Evolutionary conservation across 1,139 yeast species (phyloP), one percentile per base, ranked within the genome.

Genomic region (Blastobotrys proliferans): DNA sequence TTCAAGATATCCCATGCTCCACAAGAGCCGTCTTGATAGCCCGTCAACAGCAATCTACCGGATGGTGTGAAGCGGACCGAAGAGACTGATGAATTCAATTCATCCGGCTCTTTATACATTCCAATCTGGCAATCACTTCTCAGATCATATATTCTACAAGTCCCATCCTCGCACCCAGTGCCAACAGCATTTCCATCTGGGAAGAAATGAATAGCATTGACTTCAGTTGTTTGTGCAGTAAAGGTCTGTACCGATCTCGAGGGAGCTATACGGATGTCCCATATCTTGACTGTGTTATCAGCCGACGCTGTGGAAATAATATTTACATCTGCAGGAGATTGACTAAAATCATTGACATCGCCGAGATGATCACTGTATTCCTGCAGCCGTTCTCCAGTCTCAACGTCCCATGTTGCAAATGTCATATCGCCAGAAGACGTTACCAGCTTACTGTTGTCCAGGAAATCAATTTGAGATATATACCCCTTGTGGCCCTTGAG

Each of bases 201-300:
- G 59, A 83, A 83, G 56, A 79, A 77, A 50, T 75, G 71, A 6
- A 84, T 67, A 20, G 81, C 66, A 45, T 82, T 83, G 21, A 86
- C 77, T 58, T 90, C 97, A 40, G 74, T 73, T 33, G 72, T 70
- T 27, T 86, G 77, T 1, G 81, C 76, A 37, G 57, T 49, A 57
- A 81, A 81, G 43, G 75, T 78, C 53, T 81, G 83, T 73, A 86
- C 70, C n/a, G 83, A 71, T 3, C 63, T 57, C n/a, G 94, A 75
- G 53, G 80, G 77, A 50, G 79, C 83, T 1, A 95, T 82, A 58
- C 99, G 79, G 9, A 86, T 76, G 63, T 92, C 99, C 99, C 99
- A 92, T 14, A 92, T 82, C 56, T 88, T 84, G 38, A 84, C 94
- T 2, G 94, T 83, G 20, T 96, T 95, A 64, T 92, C 99, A 57